Evolutionary conservation across 352 stramenopile species (phyloP).

Genomic region (Phytophthora hibernalis): DNA sequence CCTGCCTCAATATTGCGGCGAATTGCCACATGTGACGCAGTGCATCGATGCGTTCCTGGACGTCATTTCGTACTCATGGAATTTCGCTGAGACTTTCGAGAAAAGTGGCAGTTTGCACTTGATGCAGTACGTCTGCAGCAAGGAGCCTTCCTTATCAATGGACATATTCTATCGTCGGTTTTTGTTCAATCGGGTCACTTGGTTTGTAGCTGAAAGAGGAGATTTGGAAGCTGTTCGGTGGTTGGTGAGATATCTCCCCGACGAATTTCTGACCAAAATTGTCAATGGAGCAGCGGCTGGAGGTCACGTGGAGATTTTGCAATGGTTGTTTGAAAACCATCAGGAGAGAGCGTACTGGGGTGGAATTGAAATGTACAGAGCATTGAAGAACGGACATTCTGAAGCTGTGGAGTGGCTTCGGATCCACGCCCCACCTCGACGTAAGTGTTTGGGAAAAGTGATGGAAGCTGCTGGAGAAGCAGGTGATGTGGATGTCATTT

Average conservation of each 20-base stretch:
- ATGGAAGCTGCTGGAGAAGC: slow-evolving; percentile 20
- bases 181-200: slow-evolving; percentile 18
- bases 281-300: slow-evolving; percentile 23
- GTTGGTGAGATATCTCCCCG: slow-evolving; percentile 15
- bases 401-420: slow-evolving; percentile 50
- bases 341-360: slow-evolving; percentile 15
- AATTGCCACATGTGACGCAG: slow-evolving; percentile 18
- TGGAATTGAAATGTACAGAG: slow-evolving; percentile 24
- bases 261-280: slow-evolving; percentile 21
- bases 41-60: slow-evolving; percentile 27
- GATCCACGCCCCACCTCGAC: slow-evolving; percentile 17
- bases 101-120: slow-evolving; percentile 13
- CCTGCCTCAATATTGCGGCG: not conserved
- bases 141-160: not conserved
- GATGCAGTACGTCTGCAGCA: slow-evolving; percentile 16
- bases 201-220: slow-evolving; percentile 17
- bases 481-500: slow-evolving; percentile 8
- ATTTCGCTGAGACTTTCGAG: slow-evolving; percentile 16
- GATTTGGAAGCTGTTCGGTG: slow-evolving; percentile 20
- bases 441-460: slow-evolving; percentile 12
- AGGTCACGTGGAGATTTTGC: slow-evolving; percentile 20
- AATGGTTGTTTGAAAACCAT: slow-evolving; percentile 18
- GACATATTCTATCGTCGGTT: slow-evolving; percentile 25
- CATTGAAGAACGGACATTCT: slow-evolving; percentile 41
- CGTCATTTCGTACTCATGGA: slow-evolving; percentile 18